Base-by-base conservation (phyloP, 495 filamentous ascomycete genomes). In the Penicillium roqueforti region DNA sequence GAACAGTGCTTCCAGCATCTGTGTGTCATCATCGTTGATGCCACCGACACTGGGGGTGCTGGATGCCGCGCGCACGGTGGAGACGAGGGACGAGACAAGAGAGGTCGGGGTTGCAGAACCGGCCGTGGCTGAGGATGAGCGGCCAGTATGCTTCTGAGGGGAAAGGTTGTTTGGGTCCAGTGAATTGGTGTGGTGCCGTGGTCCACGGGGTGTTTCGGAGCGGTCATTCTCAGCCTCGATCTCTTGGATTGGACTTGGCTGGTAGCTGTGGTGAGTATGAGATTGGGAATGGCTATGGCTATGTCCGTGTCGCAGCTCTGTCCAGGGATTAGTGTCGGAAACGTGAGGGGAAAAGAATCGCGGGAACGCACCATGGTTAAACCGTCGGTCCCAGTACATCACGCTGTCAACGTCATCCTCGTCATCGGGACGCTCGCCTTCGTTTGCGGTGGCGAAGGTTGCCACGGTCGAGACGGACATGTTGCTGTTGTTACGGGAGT, bases 361-460 rank as follows among this genome's bases (percentile, higher is more conserved):
- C 38, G 28, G 22, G 26, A 22, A 43, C 67, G 49, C 52, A 76
- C 69, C 67, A 67, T 71, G 59, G 58, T 77, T 69, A 56, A 74
- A 68, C 51, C 66, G 68, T 56, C 69, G 60, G 54, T 73, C 66
- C 72, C 71, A 76, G 51, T 76, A 76, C 39, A 76, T 57, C 41
- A 72, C 66, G 49, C 67, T 64, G 14, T 69, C 65, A 32, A 75
- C 57, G 20, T 69, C 69, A 14, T 77, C 74, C 23, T 74, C 71
- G 2, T 76, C 74, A 8, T 77, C 78, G 10, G 58, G 60, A 6
- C 37, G 60, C 20, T 69, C 63, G 1, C 81, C 86, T 70, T 95
- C 91, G 0, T 76, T 83, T 28, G 91, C 91, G 0, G 91, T 96
- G 13, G 86, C 87, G 71, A 93, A 96, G 0, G 88, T 88, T 5